phyloP scores from a whole-genome alignment of 164 flowering plant genomes.

The Vitis riparia region DNA sequence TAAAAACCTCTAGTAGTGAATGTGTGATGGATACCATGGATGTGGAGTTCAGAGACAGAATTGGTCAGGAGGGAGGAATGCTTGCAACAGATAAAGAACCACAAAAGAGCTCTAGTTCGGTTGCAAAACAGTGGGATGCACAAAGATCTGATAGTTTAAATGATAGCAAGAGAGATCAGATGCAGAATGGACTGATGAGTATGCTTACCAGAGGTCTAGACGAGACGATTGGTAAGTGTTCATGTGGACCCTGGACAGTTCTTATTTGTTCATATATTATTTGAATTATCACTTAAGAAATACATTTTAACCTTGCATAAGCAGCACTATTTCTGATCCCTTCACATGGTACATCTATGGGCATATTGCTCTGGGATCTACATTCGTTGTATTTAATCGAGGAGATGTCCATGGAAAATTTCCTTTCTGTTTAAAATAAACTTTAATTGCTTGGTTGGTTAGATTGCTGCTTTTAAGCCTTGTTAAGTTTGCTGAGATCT shows the following conservation, averaged over 20 bases:
- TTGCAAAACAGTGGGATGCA: slow-evolving; percentile 11
- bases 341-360: not conserved
- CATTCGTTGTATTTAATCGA: not conserved
- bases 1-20: slow-evolving; percentile 2
- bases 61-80: slow-evolving; percentile 22
- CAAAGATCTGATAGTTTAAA: slow-evolving; percentile 13
- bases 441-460: too few species aligned
- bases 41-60: slow-evolving; percentile 31
- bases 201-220: slow-evolving; percentile 44
- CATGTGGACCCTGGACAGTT: not conserved
- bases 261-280: not conserved
- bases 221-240: slow-evolving; percentile 48
- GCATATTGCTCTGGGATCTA: not conserved
- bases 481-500: too few species aligned
- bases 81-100: slow-evolving; percentile 30
- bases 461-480: too few species aligned
- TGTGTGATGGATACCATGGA: slow-evolving; percentile 9
- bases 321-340: not conserved
- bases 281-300: not conserved
- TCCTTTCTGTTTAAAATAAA: too few species aligned
- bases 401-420: not conserved
- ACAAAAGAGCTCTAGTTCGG: slow-evolving; percentile 9
- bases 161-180: slow-evolving; percentile 14
- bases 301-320: not conserved
- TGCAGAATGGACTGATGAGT: slow-evolving; percentile 25